A percentile compares a stretch with the other conserved stretches of the same genome.
Conservation (phyloP, 129 eudicot species). For the Cynara cardunculus region DNA sequence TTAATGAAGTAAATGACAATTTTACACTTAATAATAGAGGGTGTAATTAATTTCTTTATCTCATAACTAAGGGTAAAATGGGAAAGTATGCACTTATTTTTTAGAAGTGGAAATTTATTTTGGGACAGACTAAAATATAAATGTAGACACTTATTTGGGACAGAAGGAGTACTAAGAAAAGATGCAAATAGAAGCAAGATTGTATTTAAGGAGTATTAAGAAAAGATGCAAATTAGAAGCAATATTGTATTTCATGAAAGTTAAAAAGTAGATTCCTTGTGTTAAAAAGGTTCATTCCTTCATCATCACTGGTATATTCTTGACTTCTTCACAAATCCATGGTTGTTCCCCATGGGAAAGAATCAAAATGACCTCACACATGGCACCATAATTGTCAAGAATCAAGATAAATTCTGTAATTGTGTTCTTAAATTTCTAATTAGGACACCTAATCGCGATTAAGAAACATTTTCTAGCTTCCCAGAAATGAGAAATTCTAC, state of each 20-base stretch:
- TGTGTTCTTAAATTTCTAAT: not conserved
- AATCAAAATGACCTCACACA: not conserved
- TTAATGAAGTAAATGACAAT: not conserved
- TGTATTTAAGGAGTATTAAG: not conserved
- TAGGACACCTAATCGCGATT: not conserved
- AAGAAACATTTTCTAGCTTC: not conserved
- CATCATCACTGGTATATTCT: conserved; percentile 12
- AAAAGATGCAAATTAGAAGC: not conserved
- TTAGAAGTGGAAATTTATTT: not conserved
- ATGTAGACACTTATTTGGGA: not conserved
- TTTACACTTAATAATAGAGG: not conserved
- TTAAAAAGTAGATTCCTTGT: not conserved
- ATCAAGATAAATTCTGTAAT: not conserved
- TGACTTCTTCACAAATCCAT: conserved; percentile 15
- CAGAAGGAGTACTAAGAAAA: not conserved
- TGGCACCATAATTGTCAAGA: not conserved
- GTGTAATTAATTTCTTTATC: not conserved
- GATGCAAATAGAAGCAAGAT: not conserved
- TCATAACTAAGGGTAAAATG: not conserved
- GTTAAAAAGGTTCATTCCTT: conserved; percentile 5
- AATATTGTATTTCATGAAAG: not conserved
- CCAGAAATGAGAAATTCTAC: not conserved
- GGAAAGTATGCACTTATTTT: not conserved
- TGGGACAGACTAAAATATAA: not conserved
- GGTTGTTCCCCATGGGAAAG: not conserved